These are phyloP conservation scores for Cyberlindnera petersonii DNA, from an alignment of 805 yeast species.

Conservation along the genomic window DNA sequence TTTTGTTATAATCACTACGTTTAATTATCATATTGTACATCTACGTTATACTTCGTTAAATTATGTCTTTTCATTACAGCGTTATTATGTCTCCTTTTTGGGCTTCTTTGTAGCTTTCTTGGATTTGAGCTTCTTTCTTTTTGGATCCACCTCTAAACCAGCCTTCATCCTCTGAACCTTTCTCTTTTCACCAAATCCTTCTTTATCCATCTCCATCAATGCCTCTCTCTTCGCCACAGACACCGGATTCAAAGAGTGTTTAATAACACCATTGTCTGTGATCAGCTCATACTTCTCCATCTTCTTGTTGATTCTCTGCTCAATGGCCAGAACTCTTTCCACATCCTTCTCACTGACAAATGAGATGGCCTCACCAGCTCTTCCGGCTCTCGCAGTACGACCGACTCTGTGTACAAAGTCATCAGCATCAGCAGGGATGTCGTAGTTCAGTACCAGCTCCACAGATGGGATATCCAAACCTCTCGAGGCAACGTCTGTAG, in stretches of 20 bases:
- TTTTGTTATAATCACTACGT: neutral
- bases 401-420: slow-evolving; percentile 97
- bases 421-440: slow-evolving; percentile 93
- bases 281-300: slow-evolving; percentile 72
- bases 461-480: slow-evolving; percentile 96
- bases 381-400: slow-evolving; percentile 98
- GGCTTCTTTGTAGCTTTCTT: slow-evolving; percentile 8
- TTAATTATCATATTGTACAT: neutral
- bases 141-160: slow-evolving; percentile 5
- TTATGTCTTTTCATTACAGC: neutral
- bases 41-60: neutral
- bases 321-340: slow-evolving; percentile 76
- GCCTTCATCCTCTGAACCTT: slow-evolving; percentile 43
- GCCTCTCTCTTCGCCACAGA: slow-evolving; percentile 89
- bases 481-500: slow-evolving; percentile 96
- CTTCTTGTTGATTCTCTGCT: slow-evolving; percentile 73
- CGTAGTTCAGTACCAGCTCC: slow-evolving; percentile 84
- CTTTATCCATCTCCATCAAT: slow-evolving; percentile 88
- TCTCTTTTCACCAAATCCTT: slow-evolving; percentile 75
- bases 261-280: slow-evolving; percentile 73
- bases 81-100: neutral
- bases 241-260: slow-evolving; percentile 62
- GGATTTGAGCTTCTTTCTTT: slow-evolving; percentile 5
- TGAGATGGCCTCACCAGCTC: slow-evolving; percentile 78
- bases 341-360: slow-evolving; percentile 86